Conservation (phyloP, 257 asterid species). For the Linderniella brevidens region DNA sequence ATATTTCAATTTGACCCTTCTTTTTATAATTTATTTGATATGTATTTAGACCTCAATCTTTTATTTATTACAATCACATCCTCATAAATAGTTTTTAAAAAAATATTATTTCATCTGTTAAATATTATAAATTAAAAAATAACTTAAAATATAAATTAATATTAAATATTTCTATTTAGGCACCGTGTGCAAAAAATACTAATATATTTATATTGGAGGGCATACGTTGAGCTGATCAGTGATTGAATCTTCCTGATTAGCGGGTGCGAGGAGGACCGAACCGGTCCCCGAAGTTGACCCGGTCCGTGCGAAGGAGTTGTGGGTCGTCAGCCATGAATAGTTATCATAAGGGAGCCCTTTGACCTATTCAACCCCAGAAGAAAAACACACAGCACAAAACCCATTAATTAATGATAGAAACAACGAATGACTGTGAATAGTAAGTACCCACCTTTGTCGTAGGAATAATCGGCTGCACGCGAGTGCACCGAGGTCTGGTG, state of each 20-base stretch:
- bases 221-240: slow-evolving; percentile 47
- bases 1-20: no score
- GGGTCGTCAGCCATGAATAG: slow-evolving; percentile 82
- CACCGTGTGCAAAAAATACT: no score
- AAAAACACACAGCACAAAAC: no score
- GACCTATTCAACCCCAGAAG: slow-evolving; percentile 19
- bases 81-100: no score
- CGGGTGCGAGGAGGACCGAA: slow-evolving; percentile 46
- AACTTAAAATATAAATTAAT: no score
- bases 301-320: slow-evolving; percentile 55
- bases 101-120: no score
- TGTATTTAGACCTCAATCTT: no score
- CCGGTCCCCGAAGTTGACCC: slow-evolving; percentile 43
- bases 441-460: slow-evolving; percentile 25
- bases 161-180: no score
- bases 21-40: no score
- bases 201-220: background rate
- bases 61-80: no score
- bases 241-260: slow-evolving; percentile 62
- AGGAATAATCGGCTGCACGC: slow-evolving; percentile 50
- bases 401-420: background rate
- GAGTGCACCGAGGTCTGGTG: slow-evolving; percentile 65
- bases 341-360: slow-evolving; percentile 47
- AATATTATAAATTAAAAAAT: no score
- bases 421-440: background rate